phyloP scores from a whole-genome alignment of 164 flowering plant species.

The Warburgia ugandensis region DNA sequence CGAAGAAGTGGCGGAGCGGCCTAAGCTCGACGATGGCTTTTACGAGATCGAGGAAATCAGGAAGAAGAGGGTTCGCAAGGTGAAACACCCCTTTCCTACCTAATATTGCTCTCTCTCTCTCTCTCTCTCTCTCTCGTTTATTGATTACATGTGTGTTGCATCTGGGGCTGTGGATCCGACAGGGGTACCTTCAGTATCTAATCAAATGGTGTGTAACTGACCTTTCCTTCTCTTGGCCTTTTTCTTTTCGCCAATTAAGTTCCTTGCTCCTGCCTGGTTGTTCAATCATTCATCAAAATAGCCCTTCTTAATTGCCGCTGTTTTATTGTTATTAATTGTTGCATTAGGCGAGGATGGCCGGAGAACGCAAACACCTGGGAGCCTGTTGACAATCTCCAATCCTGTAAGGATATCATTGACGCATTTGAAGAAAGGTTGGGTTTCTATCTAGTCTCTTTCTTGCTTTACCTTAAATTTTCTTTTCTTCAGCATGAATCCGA shows the following conservation, averaged over 20 bases:
- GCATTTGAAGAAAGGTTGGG: slow-evolving; percentile 86
- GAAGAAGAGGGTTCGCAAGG: slow-evolving; percentile 73
- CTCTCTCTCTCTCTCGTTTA: too few relatives aligned
- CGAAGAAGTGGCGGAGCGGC: slow-evolving; percentile 23
- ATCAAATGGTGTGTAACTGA: slow-evolving; percentile 56
- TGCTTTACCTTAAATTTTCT: too few relatives aligned
- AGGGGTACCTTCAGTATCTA: slow-evolving; percentile 79
- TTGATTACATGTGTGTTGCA: neutral
- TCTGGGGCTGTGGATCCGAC: slow-evolving; percentile 1
- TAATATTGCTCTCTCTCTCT: neutral
- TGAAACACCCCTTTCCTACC: slow-evolving; percentile 6
- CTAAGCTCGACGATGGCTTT: slow-evolving; percentile 82
- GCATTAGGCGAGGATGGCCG: slow-evolving; percentile 94
- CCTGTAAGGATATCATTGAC: slow-evolving; percentile 70
- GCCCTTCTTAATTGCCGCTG: neutral
- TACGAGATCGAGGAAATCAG: slow-evolving; percentile 86
- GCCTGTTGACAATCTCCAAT: slow-evolving; percentile 70
- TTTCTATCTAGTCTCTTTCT: too few relatives aligned
- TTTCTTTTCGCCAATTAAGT: neutral
- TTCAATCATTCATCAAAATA: neutral
- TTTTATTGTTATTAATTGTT: neutral
- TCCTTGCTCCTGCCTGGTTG: neutral
- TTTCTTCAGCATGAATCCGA: neutral
- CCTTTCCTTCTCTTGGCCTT: neutral
- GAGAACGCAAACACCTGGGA: slow-evolving; percentile 98